Evolutionary conservation across 768 basidiomycete genomes (phyloP).

Genomic region (Peribolospora baueri): DNA sequence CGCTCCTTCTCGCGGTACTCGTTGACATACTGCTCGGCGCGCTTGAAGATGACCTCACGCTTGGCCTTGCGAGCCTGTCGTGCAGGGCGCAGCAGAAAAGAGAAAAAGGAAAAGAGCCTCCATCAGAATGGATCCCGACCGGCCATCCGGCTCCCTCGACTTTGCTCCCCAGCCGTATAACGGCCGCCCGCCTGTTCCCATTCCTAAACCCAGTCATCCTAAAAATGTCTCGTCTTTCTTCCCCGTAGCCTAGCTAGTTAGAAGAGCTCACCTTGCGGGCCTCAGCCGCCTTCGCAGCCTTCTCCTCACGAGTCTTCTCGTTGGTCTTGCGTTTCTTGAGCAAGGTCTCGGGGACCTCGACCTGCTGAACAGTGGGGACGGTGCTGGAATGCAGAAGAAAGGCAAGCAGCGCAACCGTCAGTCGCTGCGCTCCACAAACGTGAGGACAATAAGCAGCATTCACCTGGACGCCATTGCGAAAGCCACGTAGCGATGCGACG

Average conservation of each 20-base stretch:
- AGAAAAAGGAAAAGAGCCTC: not conserved
- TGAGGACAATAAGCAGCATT: no score
- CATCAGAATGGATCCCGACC: not conserved
- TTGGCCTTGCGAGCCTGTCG: slow-evolving; percentile 60
- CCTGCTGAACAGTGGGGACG: not conserved
- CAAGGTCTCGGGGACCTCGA: slow-evolving; percentile 24
- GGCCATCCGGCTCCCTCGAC: not conserved
- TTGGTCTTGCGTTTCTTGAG: slow-evolving; percentile 26
- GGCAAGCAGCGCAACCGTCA: not conserved
- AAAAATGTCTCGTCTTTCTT: not conserved
- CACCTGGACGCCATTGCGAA: no score
- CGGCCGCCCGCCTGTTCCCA: not conserved
- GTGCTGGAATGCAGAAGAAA: not conserved
- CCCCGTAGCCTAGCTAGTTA: not conserved
- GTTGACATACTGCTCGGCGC: slow-evolving; percentile 92
- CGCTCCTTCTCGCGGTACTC: slow-evolving; percentile 78
- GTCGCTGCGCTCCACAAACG: no score
- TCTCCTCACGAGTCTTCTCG: slow-evolving; percentile 26
- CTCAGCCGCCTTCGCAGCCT: slow-evolving; percentile 23
- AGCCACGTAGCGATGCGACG: no score
- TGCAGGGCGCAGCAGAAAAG: not conserved
- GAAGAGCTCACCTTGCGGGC: slow-evolving; percentile 22
- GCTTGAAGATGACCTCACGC: slow-evolving; percentile 96
- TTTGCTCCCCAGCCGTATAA: not conserved
- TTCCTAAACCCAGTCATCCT: not conserved